Conservation (phyloP, 2,329 filamentous ascomycete species). For the Colletotrichum coccodes region DNA sequence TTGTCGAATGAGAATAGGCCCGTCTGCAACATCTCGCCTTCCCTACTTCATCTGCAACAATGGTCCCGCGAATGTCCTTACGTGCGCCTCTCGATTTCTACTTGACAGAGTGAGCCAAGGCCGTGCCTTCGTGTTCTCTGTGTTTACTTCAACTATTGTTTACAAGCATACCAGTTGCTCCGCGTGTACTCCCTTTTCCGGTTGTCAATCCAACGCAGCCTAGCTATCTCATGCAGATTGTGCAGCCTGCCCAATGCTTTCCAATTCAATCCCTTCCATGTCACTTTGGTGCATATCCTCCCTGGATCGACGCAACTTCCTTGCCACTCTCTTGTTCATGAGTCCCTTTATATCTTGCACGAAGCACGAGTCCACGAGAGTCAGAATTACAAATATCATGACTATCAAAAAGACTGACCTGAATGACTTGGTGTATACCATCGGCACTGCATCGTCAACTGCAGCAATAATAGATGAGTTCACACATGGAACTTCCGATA, state of each 20-base stretch:
- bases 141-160: background rate
- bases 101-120: no score
- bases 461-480: constrained; percentile 44
- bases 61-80: background rate
- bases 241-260: background rate
- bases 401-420: constrained; percentile 52
- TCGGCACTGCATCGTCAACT: constrained; percentile 45
- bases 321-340: constrained; percentile 54
- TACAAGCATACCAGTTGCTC: background rate
- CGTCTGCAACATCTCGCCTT: background rate
- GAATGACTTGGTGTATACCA: constrained; percentile 55
- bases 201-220: background rate
- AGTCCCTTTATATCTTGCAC: constrained; percentile 54
- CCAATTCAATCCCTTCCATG: background rate
- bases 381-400: constrained; percentile 51
- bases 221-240: no score
- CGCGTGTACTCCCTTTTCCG: background rate
- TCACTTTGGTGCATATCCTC: background rate
- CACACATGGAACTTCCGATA: constrained; percentile 46
- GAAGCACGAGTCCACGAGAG: constrained; percentile 49
- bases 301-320: constrained; percentile 47
- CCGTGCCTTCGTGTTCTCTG: background rate
- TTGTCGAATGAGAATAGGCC: background rate
- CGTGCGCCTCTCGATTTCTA: background rate
- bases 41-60: background rate